Evolutionary conservation across 306 rosid genomes (phyloP).

Genomic region (Amphicarpaea edgeworthii): DNA sequence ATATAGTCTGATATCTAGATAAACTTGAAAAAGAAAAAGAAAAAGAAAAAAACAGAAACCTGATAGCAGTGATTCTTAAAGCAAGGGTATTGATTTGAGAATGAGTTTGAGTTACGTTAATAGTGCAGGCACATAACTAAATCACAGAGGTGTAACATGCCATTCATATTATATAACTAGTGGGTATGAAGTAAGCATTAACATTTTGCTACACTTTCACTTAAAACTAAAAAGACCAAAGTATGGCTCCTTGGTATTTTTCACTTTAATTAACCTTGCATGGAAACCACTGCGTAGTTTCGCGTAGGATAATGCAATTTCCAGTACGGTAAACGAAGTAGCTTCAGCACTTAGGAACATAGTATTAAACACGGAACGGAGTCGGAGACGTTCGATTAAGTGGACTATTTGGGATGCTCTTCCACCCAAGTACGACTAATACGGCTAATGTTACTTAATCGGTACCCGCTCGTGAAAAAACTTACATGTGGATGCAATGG

Average conservation of each 20-base stretch:
- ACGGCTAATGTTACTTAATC: conserved; percentile 1
- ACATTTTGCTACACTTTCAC: not conserved
- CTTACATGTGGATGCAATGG: too few species aligned
- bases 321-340: conserved; percentile 30
- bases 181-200: conserved; percentile 1
- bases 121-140: conserved; percentile 27
- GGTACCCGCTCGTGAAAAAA: not conserved
- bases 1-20: not conserved
- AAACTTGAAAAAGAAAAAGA: not conserved
- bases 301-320: conserved; percentile 37
- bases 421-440: not conserved
- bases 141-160: conserved; percentile 28
- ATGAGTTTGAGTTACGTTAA: not conserved
- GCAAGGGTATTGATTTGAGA: conserved; percentile 18
- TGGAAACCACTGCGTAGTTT: conserved; percentile 48
- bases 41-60: conserved; percentile 31
- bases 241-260: not conserved
- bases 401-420: conserved; percentile 14
- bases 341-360: conserved; percentile 11
- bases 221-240: not conserved
- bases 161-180: conserved; percentile 30
- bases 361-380: not conserved
- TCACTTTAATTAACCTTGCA: conserved; percentile 2
- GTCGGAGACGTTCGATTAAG: not conserved
- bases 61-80: conserved; percentile 23